Percentiles rank a stretch among this genome's conserved stretches.
Evolutionary conservation across 1,139 yeast species (phyloP).

Genomic region (Protomyces lactucae-debilis): DNA sequence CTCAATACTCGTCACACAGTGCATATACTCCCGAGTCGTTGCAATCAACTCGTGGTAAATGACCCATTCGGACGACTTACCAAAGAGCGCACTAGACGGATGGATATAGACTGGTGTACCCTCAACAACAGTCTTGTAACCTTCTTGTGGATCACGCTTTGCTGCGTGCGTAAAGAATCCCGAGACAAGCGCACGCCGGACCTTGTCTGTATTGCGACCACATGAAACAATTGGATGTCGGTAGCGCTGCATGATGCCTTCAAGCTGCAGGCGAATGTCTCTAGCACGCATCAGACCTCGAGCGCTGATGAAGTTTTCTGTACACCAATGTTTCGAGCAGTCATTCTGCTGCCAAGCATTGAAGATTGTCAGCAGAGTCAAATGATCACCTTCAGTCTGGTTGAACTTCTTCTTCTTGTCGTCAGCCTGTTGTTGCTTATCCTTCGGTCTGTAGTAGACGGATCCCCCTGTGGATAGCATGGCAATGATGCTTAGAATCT

Average conservation of each 20-base stretch:
- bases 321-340: constrained; percentile 70
- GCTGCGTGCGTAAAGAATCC: constrained; percentile 88
- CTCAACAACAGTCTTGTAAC: constrained; percentile 72
- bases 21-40: constrained; percentile 89
- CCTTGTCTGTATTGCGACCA: constrained; percentile 56
- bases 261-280: constrained; percentile 71
- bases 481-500: constrained; percentile 76
- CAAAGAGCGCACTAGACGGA: constrained; percentile 78
- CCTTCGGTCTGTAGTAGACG: constrained; percentile 78
- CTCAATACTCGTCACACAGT: constrained; percentile 72
- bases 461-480: constrained; percentile 80
- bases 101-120: constrained; percentile 77
- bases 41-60: constrained; percentile 76
- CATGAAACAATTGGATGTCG: constrained; percentile 54
- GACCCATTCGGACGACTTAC: constrained; percentile 70
- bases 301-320: constrained; percentile 73
- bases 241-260: constrained; percentile 56
- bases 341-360: constrained; percentile 67
- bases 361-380: constrained; percentile 77
- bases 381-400: constrained; percentile 61
- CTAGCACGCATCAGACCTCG: constrained; percentile 69
- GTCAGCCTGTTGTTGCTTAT: constrained; percentile 72
- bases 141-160: constrained; percentile 67
- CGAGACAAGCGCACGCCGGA: constrained; percentile 70
- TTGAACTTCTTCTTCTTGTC: constrained; percentile 58